These are phyloP conservation scores for Plasmodium adleri DNA, from an alignment of 169 alveolate genomes.

Conservation along the genomic window DNA sequence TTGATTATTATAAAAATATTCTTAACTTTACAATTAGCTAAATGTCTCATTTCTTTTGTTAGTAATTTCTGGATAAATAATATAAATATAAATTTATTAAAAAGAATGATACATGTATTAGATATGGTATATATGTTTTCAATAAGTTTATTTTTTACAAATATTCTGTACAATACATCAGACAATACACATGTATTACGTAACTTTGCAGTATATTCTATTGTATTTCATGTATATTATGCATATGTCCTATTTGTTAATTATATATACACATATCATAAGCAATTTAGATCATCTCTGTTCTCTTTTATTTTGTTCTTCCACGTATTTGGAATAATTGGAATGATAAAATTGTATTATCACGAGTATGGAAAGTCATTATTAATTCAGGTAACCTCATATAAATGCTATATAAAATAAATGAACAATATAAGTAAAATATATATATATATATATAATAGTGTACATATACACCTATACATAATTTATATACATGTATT, in stretches of 20 bases:
- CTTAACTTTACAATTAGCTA: slow-evolving; percentile 54
- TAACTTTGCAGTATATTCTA: slow-evolving; percentile 24
- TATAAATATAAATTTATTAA: slow-evolving; percentile 57
- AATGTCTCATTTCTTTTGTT: slow-evolving; percentile 40
- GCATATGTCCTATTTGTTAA: slow-evolving; percentile 50
- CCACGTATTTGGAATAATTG: slow-evolving; percentile 83
- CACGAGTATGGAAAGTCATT: slow-evolving; percentile 78
- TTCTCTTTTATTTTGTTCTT: slow-evolving; percentile 77
- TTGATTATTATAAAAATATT: slow-evolving; percentile 40
- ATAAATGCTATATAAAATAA: too few relatives aligned
- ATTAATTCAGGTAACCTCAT: slow-evolving; percentile 74
- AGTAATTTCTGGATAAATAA: slow-evolving; percentile 26
- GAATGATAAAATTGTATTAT: slow-evolving; percentile 75
- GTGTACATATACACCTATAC: not conserved
- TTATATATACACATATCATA: slow-evolving; percentile 64
- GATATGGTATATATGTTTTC: slow-evolving; percentile 35
- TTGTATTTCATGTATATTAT: slow-evolving; percentile 32
- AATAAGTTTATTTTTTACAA: slow-evolving; percentile 72
- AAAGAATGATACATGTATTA: slow-evolving; percentile 19
- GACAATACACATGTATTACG: slow-evolving; percentile 27
- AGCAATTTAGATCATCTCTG: slow-evolving; percentile 79
- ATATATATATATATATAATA: not conserved
- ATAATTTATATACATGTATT: too few relatives aligned
- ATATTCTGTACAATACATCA: slow-evolving; percentile 22
- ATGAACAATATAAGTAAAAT: too few relatives aligned